Percentiles rank a stretch among this genome's conserved stretches.
These are phyloP conservation scores for Cucurbita maxima DNA, from an alignment of 306 rosid genomes.

Conservation along the genomic window DNA sequence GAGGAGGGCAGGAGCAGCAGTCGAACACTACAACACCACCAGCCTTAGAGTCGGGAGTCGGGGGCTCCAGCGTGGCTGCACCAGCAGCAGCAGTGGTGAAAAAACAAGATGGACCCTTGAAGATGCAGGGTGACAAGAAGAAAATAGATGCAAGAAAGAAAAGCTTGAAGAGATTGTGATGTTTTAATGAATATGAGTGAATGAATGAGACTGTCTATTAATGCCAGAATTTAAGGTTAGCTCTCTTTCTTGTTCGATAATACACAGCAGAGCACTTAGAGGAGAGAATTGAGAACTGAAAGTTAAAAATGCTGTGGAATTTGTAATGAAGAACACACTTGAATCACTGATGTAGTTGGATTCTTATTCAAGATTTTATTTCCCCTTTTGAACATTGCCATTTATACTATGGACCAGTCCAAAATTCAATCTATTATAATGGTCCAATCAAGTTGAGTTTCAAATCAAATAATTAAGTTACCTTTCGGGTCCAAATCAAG, in stretches of 20 bases:
- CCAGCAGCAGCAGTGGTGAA: slow-evolving; percentile 23
- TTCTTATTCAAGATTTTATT: not conserved
- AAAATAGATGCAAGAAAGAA: slow-evolving; percentile 94
- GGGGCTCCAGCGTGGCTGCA: slow-evolving; percentile 14
- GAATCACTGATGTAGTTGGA: not conserved
- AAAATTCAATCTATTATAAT: too few relatives aligned
- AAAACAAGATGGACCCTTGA: slow-evolving; percentile 44
- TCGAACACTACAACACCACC: slow-evolving; percentile 8
- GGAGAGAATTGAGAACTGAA: not conserved
- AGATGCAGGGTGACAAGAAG: slow-evolving; percentile 79
- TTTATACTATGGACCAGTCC: not conserved
- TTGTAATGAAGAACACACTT: not conserved
- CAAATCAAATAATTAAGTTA: too few relatives aligned
- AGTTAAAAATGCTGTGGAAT: not conserved
- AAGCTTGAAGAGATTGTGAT: slow-evolving; percentile 87
- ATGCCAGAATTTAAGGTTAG: not conserved
- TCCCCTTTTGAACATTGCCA: not conserved
- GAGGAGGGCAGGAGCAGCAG: slow-evolving; percentile 30
- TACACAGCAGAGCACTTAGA: not conserved
- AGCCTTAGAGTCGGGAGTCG: slow-evolving; percentile 19
- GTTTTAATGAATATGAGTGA: not conserved
- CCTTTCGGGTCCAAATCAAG: too few relatives aligned
- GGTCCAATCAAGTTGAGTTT: too few relatives aligned
- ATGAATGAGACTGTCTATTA: not conserved
- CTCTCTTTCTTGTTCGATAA: not conserved